Evolutionary conservation across 345 rosid species (phyloP).

Genomic region (Pugionium cornutum): DNA sequence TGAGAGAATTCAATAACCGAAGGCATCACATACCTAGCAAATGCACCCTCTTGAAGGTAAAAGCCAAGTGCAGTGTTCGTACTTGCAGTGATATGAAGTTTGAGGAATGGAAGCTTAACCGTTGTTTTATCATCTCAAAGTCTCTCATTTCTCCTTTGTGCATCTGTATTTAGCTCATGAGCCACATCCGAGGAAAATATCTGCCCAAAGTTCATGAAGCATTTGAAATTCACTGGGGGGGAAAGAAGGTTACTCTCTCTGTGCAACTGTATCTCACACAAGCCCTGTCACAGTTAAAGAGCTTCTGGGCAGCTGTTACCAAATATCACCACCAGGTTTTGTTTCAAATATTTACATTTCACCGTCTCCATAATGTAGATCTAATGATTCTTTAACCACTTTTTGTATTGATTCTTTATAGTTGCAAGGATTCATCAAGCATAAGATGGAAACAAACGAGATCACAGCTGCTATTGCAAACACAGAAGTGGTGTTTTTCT

Average conservation of each 20-base stretch:
- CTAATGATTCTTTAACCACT: not conserved
- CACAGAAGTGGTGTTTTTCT: slow-evolving; percentile 64
- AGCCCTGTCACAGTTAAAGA: slow-evolving; percentile 42
- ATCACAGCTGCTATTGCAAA: slow-evolving; percentile 62
- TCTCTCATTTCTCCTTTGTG: slow-evolving; percentile 12
- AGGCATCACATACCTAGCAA: slow-evolving; percentile 35
- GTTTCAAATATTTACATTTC: slow-evolving; percentile 11
- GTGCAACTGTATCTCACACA: slow-evolving; percentile 39
- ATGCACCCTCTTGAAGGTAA: slow-evolving; percentile 33
- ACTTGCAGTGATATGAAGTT: not conserved
- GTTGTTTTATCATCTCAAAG: slow-evolving; percentile 10
- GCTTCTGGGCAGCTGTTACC: slow-evolving; percentile 48
- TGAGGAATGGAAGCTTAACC: not conserved
- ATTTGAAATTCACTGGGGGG: slow-evolving; percentile 34
- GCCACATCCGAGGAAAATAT: slow-evolving; percentile 42
- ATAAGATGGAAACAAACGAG: slow-evolving; percentile 61
- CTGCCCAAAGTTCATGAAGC: slow-evolving; percentile 40
- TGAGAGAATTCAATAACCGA: slow-evolving; percentile 34
- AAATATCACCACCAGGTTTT: slow-evolving; percentile 81
- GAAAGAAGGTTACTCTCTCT: slow-evolving; percentile 29
- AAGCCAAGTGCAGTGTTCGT: slow-evolving; percentile 5
- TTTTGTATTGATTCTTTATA: slow-evolving; percentile 33
- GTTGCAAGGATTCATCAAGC: slow-evolving; percentile 71
- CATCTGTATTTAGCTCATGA: slow-evolving; percentile 42
- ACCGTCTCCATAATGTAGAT: not conserved